Evolutionary conservation across 1,139 yeast genomes (phyloP).

Genomic region (Hyphopichia khmerensis): DNA sequence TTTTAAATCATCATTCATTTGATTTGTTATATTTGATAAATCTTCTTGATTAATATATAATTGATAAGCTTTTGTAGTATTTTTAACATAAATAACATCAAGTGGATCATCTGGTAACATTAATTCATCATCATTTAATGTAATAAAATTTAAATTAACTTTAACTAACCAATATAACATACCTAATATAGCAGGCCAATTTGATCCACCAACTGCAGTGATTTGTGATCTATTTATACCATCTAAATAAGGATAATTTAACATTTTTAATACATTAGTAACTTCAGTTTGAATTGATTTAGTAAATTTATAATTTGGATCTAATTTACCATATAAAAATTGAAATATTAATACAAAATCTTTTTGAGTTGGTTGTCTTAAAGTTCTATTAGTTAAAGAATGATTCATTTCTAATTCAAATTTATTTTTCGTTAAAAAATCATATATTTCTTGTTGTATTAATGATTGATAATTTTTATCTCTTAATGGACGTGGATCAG

Average conservation of each 20-base stretch:
- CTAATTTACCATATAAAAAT: constrained; percentile 73
- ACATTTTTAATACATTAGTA: constrained; percentile 57
- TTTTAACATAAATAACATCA: constrained; percentile 65
- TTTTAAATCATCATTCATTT: constrained; percentile 56
- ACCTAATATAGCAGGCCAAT: constrained; percentile 84
- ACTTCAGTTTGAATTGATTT: constrained; percentile 77
- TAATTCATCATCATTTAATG: constrained; percentile 28
- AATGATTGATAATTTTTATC: constrained; percentile 67
- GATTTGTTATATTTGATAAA: constrained; percentile 51
- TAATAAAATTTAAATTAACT: constrained; percentile 49
- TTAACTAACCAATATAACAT: constrained; percentile 78
- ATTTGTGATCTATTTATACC: constrained; percentile 80
- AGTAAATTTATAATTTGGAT: constrained; percentile 74
- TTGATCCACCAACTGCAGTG: constrained; percentile 88
- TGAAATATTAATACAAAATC: constrained; percentile 79
- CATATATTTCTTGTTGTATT: constrained; percentile 65
- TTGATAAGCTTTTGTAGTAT: constrained; percentile 65
- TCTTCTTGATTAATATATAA: constrained; percentile 68
- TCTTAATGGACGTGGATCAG: constrained; percentile 75
- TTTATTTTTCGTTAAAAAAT: constrained; percentile 58
- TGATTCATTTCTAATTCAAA: constrained; percentile 77
- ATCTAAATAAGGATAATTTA: constrained; percentile 80
- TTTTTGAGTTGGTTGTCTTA: constrained; percentile 82
- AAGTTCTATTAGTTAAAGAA: constrained; percentile 61
- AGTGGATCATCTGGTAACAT: constrained; percentile 41